phyloP scores from a whole-genome alignment of 1,284 basidiomycete species.

The Ganoderma resinaceum region DNA sequence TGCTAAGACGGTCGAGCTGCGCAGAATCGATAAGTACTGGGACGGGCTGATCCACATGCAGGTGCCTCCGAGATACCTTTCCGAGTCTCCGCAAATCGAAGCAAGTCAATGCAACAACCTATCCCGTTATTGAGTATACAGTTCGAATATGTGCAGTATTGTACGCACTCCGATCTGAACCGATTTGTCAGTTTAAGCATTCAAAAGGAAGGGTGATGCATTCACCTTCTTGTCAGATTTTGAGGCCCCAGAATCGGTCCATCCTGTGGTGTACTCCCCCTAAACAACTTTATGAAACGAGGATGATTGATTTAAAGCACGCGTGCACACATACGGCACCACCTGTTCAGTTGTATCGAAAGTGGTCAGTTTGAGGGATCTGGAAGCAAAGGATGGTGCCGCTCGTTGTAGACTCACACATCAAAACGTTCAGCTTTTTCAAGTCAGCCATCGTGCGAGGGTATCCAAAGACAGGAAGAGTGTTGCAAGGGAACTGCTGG shows the following conservation, averaged over 20 bases:
- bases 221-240: constrained; percentile 92
- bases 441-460: constrained; percentile 31
- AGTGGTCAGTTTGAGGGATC: constrained; percentile 11
- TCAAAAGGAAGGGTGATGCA: neutral
- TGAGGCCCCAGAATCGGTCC: constrained; percentile 89
- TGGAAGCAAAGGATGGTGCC: neutral
- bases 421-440: constrained; percentile 37
- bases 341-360: constrained; percentile 25
- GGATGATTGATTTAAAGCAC: neutral
- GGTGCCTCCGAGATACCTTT: constrained; percentile 66
- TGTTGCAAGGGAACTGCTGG: neutral
- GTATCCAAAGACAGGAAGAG: neutral
- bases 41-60: neutral
- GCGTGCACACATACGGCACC: constrained; percentile 31
- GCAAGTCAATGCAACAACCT: constrained; percentile 91
- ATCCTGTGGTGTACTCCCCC: constrained; percentile 95
- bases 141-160: neutral
- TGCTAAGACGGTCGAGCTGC: constrained; percentile 74
- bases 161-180: constrained; percentile 70
- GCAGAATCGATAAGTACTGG: neutral
- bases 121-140: constrained; percentile 11
- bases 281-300: constrained; percentile 34
- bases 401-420: constrained; percentile 29
- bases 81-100: constrained; percentile 89
- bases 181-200: neutral